Base-by-base conservation (phyloP, 257 asterid species). In the Perilla frutescens region DNA sequence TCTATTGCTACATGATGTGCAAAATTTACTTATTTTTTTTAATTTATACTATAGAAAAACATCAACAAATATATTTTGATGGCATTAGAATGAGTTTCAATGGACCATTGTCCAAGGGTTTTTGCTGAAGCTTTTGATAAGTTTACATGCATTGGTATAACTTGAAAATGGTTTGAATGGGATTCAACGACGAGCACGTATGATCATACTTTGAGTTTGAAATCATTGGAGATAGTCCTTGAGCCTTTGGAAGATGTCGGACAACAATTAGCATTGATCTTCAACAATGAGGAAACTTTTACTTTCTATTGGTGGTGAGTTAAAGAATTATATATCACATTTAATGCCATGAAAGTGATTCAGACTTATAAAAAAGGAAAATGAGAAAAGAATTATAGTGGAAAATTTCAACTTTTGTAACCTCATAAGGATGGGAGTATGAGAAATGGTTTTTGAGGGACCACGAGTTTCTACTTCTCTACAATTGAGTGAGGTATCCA, bases 231-330 rank as follows among this genome's bases (percentile, higher is more conserved):
- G 84, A 84, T 76, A 81, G 81, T 79, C 71, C 89, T 90, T 59
- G 77, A 79, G 76, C 76, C 83, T 62, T 80, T 95, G 88, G 84
- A 91, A 84, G 98, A 84, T 77, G 88, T 95, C 74, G 98, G 89
- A 55, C 97, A 88, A 74, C 99, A 95, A 53, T 76, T 95, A 79
- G 86, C 99, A n/a, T 41, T 91, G 78, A 78, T 92, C 32, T 95
- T 95, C 62, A 85, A 80, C 80, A 68, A 60, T 43, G 96, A 88
- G 32, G 99, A 98, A 68, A 88, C 80, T n/a, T 81, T 72, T 91
- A 79, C 96, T 95, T 66, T 98, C 99, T 51, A 83, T 82, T 40
- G 99, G 99, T 76, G 93, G 97, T 64, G 96, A 95, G 99, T 97
- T 94, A 90, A 81, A 56, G 44, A 79, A 71, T 57, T 55, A 69